These are phyloP conservation scores for Trypanosoma mega DNA, from an alignment of 208 protist genomes.

Conservation along the genomic window DNA sequence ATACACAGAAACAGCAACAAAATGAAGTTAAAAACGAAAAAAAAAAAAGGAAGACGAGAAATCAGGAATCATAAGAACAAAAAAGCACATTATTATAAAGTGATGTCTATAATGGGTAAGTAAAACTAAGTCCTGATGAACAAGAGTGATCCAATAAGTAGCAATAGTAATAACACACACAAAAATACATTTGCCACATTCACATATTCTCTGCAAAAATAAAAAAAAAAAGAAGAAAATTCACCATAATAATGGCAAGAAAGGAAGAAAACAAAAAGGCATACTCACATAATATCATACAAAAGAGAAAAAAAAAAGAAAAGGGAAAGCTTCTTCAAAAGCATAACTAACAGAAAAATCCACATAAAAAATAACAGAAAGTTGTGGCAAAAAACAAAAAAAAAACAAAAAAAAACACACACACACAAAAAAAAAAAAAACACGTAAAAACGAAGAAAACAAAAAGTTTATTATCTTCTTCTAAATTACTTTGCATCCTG, in stretches of 20 bases:
- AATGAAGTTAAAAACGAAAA: too few relatives aligned
- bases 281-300: conserved; percentile 2
- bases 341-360: conserved; percentile 13
- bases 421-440: conserved; percentile 17
- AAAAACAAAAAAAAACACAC: conserved; percentile 8
- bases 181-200: too few relatives aligned
- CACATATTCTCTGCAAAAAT: conserved; percentile 2
- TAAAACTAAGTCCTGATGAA: too few relatives aligned
- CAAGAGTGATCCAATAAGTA: too few relatives aligned
- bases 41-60: too few relatives aligned
- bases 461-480: too few relatives aligned
- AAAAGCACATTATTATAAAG: too few relatives aligned
- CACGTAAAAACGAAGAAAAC: conserved; percentile 17
- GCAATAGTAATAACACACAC: too few relatives aligned
- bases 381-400: too few relatives aligned
- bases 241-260: conserved; percentile 7
- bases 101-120: too few relatives aligned
- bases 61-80: too few relatives aligned
- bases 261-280: conserved; percentile 4
- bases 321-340: conserved; percentile 2
- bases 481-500: too few relatives aligned
- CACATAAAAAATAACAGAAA: conserved; percentile 18
- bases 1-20: conserved; percentile 18
- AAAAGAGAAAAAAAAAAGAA: conserved; percentile 8
- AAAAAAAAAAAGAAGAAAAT: conserved; percentile 26